These are phyloP conservation scores for Coemansia reversa DNA, from an alignment of 192 early-diverging fungal species.

Conservation along the genomic window DNA sequence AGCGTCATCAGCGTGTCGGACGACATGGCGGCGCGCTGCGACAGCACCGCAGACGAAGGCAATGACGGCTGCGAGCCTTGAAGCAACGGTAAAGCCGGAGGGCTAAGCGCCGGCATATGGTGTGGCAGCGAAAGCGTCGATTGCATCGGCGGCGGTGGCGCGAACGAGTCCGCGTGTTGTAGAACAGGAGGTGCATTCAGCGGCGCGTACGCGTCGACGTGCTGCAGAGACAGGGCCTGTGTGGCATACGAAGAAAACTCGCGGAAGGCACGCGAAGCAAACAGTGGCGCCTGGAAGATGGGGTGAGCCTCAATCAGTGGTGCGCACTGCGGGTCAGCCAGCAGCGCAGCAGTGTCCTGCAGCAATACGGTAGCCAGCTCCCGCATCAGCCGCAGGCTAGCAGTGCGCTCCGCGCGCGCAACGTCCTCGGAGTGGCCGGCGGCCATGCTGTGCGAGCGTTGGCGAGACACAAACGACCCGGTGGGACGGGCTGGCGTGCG, in stretches of 20 bases:
- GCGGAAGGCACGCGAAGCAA: slow-evolving; percentile 50
- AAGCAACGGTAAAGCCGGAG: slow-evolving; percentile 1
- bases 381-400: slow-evolving; percentile 50
- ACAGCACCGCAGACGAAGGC: slow-evolving; percentile 3
- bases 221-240: slow-evolving; percentile 52
- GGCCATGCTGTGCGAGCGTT: slow-evolving; percentile 52
- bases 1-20: slow-evolving; percentile 29
- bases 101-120: slow-evolving; percentile 6
- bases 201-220: slow-evolving; percentile 26
- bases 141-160: slow-evolving; percentile 19
- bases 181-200: slow-evolving; percentile 2
- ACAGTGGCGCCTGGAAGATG: slow-evolving; percentile 47
- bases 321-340: slow-evolving; percentile 40
- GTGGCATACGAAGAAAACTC: slow-evolving; percentile 47
- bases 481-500: slow-evolving; percentile 5
- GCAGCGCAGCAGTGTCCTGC: slow-evolving; percentile 48
- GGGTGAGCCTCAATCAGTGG: slow-evolving; percentile 35
- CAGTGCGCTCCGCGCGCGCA: slow-evolving; percentile 44
- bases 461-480: slow-evolving; percentile 28
- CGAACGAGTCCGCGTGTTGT: slow-evolving; percentile 1
- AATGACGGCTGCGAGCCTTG: slow-evolving; percentile 4
- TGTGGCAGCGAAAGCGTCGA: slow-evolving; percentile 13
- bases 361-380: slow-evolving; percentile 50
- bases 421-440: slow-evolving; percentile 48
- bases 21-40: slow-evolving; percentile 21